A percentile compares a stretch with the other conserved stretches of the same genome.
Conservation (phyloP, 106 monocot species). For the Agapanthus africanus region DNA sequence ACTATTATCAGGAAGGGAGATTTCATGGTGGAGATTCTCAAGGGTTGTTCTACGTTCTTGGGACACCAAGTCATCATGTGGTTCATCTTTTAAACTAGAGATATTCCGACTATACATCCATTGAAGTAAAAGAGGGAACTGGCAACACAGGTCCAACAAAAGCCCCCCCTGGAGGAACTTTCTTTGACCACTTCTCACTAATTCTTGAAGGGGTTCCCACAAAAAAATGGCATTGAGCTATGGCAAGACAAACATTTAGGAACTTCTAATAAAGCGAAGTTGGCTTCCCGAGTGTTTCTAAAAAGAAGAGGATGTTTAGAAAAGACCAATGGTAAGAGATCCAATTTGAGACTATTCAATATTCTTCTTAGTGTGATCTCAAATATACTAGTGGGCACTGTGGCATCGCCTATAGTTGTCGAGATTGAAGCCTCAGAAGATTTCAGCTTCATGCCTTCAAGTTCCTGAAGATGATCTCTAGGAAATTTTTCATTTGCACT, state of each 20-base stretch:
- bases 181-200: slow-evolving; percentile 24
- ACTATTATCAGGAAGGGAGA: slow-evolving; percentile 27
- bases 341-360: slow-evolving; percentile 32
- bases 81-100: neutral
- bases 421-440: slow-evolving; percentile 18
- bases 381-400: slow-evolving; percentile 51
- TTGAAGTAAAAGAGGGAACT: slow-evolving; percentile 54
- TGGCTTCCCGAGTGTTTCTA: neutral
- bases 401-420: slow-evolving; percentile 33
- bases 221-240: slow-evolving; percentile 33
- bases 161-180: slow-evolving; percentile 11
- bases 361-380: slow-evolving; percentile 54
- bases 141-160: slow-evolving; percentile 84
- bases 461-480: slow-evolving; percentile 25
- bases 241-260: slow-evolving; percentile 25
- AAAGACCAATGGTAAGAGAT: slow-evolving; percentile 52
- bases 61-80: slow-evolving; percentile 19
- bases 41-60: slow-evolving; percentile 20
- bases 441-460: slow-evolving; percentile 13
- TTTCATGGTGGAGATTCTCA: slow-evolving; percentile 33
- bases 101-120: neutral
- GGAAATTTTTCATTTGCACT: neutral
- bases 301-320: slow-evolving; percentile 50
- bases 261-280: slow-evolving; percentile 45
- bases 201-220: slow-evolving; percentile 40